phyloP scores from a whole-genome alignment of 345 rosid genomes.

The Eucalyptus regnans region DNA sequence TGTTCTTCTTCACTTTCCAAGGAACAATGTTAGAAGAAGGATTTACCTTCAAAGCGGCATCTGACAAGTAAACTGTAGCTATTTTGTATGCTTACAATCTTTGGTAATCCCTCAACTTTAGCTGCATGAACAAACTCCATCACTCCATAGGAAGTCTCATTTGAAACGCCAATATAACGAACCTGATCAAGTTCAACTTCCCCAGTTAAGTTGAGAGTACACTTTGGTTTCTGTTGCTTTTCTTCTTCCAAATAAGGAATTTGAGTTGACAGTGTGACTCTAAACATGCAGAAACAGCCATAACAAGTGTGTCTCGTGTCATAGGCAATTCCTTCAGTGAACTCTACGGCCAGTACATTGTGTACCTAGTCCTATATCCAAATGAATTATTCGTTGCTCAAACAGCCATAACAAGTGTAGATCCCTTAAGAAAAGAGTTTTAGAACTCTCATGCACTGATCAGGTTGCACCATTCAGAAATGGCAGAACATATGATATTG shows the following conservation, averaged over 20 bases:
- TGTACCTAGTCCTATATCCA: not conserved
- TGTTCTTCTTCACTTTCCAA: not conserved
- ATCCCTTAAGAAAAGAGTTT: not conserved
- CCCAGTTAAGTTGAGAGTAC: not conserved
- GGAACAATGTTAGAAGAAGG: not conserved
- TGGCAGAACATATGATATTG: not conserved
- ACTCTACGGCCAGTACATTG: not conserved
- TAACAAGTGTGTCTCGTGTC: not conserved
- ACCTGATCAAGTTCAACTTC: slow-evolving; percentile 28
- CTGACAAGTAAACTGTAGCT: slow-evolving; percentile 70
- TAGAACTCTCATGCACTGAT: not conserved
- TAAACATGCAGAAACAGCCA: not conserved
- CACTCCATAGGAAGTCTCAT: slow-evolving; percentile 87
- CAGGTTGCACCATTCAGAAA: not conserved
- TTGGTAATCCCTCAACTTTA: slow-evolving; percentile 70
- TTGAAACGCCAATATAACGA: slow-evolving; percentile 82
- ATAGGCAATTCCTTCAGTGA: not conserved
- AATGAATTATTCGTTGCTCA: not conserved
- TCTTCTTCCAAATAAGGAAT: not conserved
- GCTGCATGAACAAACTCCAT: slow-evolving; percentile 92
- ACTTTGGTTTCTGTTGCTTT: not conserved
- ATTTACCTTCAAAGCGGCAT: slow-evolving; percentile 52
- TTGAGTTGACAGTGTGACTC: not conserved
- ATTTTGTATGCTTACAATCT: slow-evolving; percentile 90
- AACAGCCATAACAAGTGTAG: not conserved